A percentile compares a stretch with the other conserved stretches of the same genome.
Evolutionary conservation across 176 grass and related monocot genomes (phyloP).

Genomic region (Bromus sterilis): DNA sequence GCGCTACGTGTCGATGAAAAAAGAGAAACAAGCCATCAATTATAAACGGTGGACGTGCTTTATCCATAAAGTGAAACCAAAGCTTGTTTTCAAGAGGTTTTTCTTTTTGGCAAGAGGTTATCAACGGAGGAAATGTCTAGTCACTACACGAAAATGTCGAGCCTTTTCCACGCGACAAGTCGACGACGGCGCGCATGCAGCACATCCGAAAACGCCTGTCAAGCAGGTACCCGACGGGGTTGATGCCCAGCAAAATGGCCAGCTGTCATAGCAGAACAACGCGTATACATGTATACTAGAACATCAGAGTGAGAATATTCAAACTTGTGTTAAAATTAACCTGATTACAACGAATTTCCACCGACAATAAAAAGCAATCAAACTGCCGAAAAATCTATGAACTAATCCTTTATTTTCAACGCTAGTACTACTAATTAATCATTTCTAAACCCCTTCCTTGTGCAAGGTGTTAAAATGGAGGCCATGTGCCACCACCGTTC

Average conservation of each 20-base stretch:
- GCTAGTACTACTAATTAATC: too few relatives aligned
- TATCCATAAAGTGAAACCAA: too few relatives aligned
- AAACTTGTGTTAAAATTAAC: background rate
- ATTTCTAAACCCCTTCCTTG: background rate
- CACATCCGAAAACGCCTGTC: constrained; percentile 29
- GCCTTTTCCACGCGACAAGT: background rate
- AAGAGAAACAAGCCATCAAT: too few relatives aligned
- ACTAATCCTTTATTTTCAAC: too few relatives aligned
- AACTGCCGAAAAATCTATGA: constrained; percentile 13
- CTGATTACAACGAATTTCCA: background rate
- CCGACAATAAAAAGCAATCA: background rate
- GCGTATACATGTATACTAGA: background rate
- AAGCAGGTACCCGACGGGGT: constrained; percentile 9
- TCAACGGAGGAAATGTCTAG: too few relatives aligned
- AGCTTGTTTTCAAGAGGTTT: too few relatives aligned
- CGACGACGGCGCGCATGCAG: background rate
- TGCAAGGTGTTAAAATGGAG: constrained; percentile 20
- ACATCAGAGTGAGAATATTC: background rate
- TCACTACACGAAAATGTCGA: too few relatives aligned
- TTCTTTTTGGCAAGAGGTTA: too few relatives aligned
- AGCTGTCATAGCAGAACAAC: background rate
- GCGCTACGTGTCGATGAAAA: too few relatives aligned
- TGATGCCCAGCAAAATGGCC: background rate
- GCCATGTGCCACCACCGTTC: background rate
- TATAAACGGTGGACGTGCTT: too few relatives aligned